Base-by-base conservation (phyloP, 805 yeast genomes). In the Lipomyces kockii region DNA sequence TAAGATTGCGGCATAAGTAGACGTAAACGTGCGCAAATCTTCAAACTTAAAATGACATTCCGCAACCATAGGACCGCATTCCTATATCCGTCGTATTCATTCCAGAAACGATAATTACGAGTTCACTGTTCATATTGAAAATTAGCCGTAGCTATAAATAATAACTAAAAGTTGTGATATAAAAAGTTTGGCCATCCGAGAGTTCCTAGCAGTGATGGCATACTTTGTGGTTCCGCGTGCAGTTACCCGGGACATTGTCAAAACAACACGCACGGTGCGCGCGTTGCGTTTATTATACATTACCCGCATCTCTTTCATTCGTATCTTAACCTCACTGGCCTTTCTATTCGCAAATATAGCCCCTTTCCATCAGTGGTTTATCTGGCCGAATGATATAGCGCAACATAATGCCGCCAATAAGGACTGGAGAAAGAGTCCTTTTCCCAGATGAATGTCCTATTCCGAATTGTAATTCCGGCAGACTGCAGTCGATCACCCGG, bases 391-490 rank as follows among this genome's bases (percentile, higher is more conserved):
- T 37, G 39, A 9, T 43, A 43, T 43, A 43, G 49, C 49, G 9
- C 22, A 43, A n/a, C 9, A 17, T 43, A 17, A 43, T 43, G 49
- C 49, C 49, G 49, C 49, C 49, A 43, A 43, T 43, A 43, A 43
- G 49, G 49, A 43, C 49, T 43, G 49, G 49, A 43, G 22, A 43
- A n/a, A 43, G 49, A n/a, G 3, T 43, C 49, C 49, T 43, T n/a
- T 43, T 43, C 11, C 49, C 49, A 14, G 57, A 54, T 32, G 57
- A 54, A 54, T 54, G 57, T 34, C 57, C 57, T 8, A 54, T 54
- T 34, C 37, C 34, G 37, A 34, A 34, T 17, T 54, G 57, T 17
- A 54, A n/a, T 54, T 54, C 57, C 8, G 57, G 37, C n/a, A 54
- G 57, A 54, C 37, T 54, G 37, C 57, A n/a, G 6, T 54, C 57